These are phyloP conservation scores for Neurospora sp. DNA, from an alignment of 495 filamentous ascomycete genomes.

Conservation along the genomic window DNA sequence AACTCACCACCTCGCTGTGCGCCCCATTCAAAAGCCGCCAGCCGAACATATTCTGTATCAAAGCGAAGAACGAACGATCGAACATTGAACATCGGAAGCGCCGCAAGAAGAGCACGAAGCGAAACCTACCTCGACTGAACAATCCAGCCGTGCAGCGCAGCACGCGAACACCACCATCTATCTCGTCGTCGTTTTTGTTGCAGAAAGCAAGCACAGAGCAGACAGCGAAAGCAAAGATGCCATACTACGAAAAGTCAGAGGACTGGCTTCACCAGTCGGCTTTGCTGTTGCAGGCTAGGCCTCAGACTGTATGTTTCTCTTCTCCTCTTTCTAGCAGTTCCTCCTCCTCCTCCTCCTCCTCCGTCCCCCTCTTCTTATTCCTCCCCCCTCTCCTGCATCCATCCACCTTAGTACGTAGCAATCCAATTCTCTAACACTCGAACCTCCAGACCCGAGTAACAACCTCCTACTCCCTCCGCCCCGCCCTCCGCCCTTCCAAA, in stretches of 20 bases:
- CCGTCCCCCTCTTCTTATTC: neutral
- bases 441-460: conserved; percentile 61
- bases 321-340: too few relatives aligned
- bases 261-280: conserved; percentile 43
- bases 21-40: neutral
- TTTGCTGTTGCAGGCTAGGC: conserved; percentile 38
- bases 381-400: neutral
- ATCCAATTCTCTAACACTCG: neutral
- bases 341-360: neutral
- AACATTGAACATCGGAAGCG: neutral
- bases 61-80: neutral
- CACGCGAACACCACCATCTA: neutral
- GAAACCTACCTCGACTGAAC: neutral
- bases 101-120: neutral
- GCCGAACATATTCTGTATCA: neutral
- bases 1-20: neutral
- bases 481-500: conserved; percentile 20
- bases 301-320: conserved; percentile 28
- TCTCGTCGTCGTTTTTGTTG: neutral
- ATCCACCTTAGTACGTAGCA: neutral
- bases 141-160: neutral
- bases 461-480: conserved; percentile 69
- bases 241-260: conserved; percentile 42
- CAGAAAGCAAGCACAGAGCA: neutral
- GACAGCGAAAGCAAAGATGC: conserved; percentile 25